Evolutionary conservation across 306 rosid genomes (phyloP), one percentile per base, ranked within the genome.

Genomic region (Adenanthera pavonina): DNA sequence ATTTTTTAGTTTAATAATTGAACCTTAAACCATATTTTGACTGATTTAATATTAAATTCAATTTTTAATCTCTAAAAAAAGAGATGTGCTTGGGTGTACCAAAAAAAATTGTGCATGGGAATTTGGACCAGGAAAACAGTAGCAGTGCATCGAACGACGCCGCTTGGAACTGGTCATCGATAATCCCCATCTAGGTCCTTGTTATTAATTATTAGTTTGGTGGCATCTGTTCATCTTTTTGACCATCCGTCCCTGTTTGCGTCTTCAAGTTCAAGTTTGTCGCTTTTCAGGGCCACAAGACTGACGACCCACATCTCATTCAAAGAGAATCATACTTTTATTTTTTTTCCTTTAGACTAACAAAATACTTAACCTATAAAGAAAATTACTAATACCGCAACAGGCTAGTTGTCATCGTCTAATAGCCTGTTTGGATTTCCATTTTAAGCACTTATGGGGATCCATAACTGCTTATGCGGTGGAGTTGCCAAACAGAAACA

Each of bases 241-340:
- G 88, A 82, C 88, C 70, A 74, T 82, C 66, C 78, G 88, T 85
- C 86, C 67, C 78, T 66, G 69, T 70, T 66, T 77, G 81, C 81
- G 68, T 75, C 89, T 78, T 82, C 73, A 70, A 62, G 36, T 76
- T 83, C 83, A 83, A 83, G 80, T 67, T 60, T 82, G 84, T 86
- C 77, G 74, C 86, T 57, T 30, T 6, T 47, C 7, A 35, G 53
- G 71, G 8, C 78, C 78, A 33, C 78, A 60, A 2, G 66, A 35
- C 16, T 74, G 70, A 76, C 51, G 66, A 35, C 16, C 78, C 74
- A 76, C 51, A 47, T 6, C 34, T 47, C 72, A 47, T 47, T 35
- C 8, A 2, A 6, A 57, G n/a, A 14, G 68, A 72, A 85, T 81
- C 68, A 47, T 61, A 52, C 72, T 49, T 48, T 51, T 48, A 54